Percentiles rank a stretch among this genome's conserved stretches.
Conservation (phyloP, 2,329 filamentous ascomycete genomes). For the Myriangium duriaei region DNA sequence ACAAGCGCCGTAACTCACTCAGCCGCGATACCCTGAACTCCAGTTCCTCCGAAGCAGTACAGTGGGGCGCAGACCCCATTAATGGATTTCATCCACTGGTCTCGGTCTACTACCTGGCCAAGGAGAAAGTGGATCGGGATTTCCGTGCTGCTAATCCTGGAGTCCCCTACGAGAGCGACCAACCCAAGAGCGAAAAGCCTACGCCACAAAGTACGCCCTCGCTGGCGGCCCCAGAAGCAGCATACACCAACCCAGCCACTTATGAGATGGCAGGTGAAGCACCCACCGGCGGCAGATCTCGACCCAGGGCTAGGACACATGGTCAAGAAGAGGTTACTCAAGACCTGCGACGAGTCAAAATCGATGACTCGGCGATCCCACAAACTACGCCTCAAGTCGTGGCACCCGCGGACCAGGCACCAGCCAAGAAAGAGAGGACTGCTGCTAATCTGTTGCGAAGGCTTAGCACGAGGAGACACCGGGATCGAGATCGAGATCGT, state of each 20-base stretch:
- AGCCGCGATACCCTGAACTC: conserved; percentile 77
- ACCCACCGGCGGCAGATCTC: conserved; percentile 67
- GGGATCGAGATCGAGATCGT: conserved; percentile 45
- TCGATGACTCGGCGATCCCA: conserved; percentile 43
- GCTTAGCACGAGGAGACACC: conserved; percentile 75
- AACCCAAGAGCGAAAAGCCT: conserved; percentile 28
- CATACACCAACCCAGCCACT: conserved; percentile 71
- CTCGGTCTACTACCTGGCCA: conserved; percentile 92
- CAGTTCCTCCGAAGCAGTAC: conserved; percentile 75
- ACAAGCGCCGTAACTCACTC: conserved; percentile 82
- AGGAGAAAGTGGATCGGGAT: conserved; percentile 83
- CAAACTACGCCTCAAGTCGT: conserved; percentile 29
- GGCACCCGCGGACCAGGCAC: conserved; percentile 31
- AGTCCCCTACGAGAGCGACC: conserved; percentile 41
- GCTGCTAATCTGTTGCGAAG: conserved; percentile 73
- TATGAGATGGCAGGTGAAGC: conserved; percentile 88
- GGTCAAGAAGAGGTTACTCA: conserved; percentile 85
- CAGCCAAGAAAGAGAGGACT: conserved; percentile 71
- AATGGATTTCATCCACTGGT: conserved; percentile 89
- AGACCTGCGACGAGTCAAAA: conserved; percentile 52
- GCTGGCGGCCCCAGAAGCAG: conserved; percentile 68
- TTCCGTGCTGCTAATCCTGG: conserved; percentile 46
- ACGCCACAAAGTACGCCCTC: conserved; percentile 45
- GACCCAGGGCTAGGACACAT: conserved; percentile 80
- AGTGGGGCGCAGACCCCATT: conserved; percentile 70